Evolutionary conservation across 768 basidiomycete species (phyloP).

Genomic region (Lactifluus pinguis): DNA sequence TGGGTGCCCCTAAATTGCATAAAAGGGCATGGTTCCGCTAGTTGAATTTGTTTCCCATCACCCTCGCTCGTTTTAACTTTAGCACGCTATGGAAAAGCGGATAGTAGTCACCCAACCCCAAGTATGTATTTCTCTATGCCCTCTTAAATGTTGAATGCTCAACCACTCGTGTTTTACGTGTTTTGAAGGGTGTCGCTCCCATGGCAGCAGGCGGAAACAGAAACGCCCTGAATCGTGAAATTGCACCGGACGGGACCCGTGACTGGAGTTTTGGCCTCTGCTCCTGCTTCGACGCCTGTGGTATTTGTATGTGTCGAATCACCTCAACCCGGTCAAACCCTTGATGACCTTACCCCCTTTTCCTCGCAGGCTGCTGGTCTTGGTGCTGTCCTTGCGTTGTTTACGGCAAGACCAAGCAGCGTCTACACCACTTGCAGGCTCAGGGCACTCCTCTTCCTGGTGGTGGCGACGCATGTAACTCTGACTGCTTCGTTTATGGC

Average conservation of each 20-base stretch:
- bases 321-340: neutral
- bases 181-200: neutral
- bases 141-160: too few relatives aligned
- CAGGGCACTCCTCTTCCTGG: conserved; percentile 28
- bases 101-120: neutral
- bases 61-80: neutral
- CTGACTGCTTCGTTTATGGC: neutral
- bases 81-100: neutral
- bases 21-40: neutral
- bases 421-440: conserved; percentile 30
- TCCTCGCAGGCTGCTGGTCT: neutral
- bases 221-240: conserved; percentile 23
- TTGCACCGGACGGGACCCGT: conserved; percentile 25
- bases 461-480: neutral
- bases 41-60: neutral
- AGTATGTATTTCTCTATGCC: neutral
- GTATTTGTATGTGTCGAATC: neutral
- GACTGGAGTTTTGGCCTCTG: conserved; percentile 25
- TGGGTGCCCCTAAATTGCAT: neutral
- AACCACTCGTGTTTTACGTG: neutral
- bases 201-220: conserved; percentile 9
- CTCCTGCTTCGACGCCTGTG: conserved; percentile 17
- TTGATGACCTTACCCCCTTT: neutral
- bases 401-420: conserved; percentile 33
- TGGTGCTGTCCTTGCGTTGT: conserved; percentile 34